Evolutionary conservation across 305 asterid species (phyloP), one percentile per base, ranked within the genome.

Genomic region (Plantago rigida): DNA sequence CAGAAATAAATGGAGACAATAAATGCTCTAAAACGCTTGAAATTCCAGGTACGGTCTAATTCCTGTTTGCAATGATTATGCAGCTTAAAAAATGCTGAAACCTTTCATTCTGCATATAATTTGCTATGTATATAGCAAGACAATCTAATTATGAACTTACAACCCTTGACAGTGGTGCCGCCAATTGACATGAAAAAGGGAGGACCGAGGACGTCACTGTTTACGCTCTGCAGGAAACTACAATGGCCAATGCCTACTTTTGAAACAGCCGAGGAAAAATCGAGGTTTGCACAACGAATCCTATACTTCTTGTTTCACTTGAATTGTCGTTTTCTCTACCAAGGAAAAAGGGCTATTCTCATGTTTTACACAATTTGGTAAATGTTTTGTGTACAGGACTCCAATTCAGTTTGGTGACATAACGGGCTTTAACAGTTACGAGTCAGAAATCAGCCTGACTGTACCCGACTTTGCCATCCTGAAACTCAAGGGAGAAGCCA

Each of bases 181-280:
- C 87, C 94, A 0, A 73, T 93, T 60, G 71, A 72, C 72, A 77
- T 71, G 86, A 82, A 67, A 73, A 93, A 87, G 81, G 99, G 99
- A 49, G 99, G 97, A 61, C 96, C 99, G 3, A 79, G 99, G 52
- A 68, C 7, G 5, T 71, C 95, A 7, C 84, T 93, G 34, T 83
- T 59, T 58, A 76, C 64, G 10, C 83, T 93, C 15, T 93, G 99
- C 87, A 87, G 73, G 81, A 78, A 64, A 45, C 73, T 69, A 52
- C 89, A 89, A 51, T 85, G 95, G 97, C 99, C 95, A 26, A 70
- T 82, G 87, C 97, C 99, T 53, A 50, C 77, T 60, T 85, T 83
- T 28, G 69, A 82, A 4, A 60, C 89, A 8, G 71, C 45, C 0
- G 95, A 93, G 80, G 70, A 55, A 55, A 93, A 80, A 71, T 93